Evolutionary conservation across 768 basidiomycete species (phyloP), one percentile per base, ranked within the genome.

Genomic region (Lyophyllum atratum): DNA sequence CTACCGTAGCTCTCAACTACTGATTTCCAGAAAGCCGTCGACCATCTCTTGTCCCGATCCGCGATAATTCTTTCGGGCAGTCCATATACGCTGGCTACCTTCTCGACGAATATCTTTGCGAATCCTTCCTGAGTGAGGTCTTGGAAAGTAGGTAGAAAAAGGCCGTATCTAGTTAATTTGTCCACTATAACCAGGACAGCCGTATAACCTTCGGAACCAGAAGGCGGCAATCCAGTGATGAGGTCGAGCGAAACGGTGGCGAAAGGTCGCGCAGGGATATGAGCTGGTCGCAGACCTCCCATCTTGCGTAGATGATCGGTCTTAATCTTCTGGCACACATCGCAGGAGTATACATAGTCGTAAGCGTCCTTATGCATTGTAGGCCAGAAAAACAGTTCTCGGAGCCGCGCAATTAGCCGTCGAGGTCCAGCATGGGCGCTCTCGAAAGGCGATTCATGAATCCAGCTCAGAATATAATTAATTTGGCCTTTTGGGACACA

Each of bases 361-460:
- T 33, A 21, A 4, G n/a, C 29, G 22, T 49, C 48, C 14, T 31
- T 22, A 4, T 2, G 6, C 33, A 49, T 33, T 3, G 15, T 33
- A 12, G 48, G 31, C 48, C 48, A 49, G 33, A 33, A 49, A 21
- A 33, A 55, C 29, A 43, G 40, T 33, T 46, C 49, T 22, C 59
- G 28, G 8, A 69, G 49, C 7, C 64, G 24, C 1, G 26, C 12
- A 1, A 44, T 24, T 33, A 68, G 60, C 25, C 55, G 21, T 14
- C 29, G 45, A 0, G 22, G 25, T 4, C 64, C 61, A 1, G 44
- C 56, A 21, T 61, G 59, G 5, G 59, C 59, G 22, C 52, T 51
- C 33, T 65, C 62, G 22, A 47, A 60, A 0, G 64, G 55, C 5
- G 56, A 58, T 19, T 67, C 63, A 39, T 67, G 66, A 7, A 62